Percentiles rank a stretch among this genome's conserved stretches.
Conservation (phyloP, 2,329 filamentous ascomycete genomes). For the Diaporthe sp. region DNA sequence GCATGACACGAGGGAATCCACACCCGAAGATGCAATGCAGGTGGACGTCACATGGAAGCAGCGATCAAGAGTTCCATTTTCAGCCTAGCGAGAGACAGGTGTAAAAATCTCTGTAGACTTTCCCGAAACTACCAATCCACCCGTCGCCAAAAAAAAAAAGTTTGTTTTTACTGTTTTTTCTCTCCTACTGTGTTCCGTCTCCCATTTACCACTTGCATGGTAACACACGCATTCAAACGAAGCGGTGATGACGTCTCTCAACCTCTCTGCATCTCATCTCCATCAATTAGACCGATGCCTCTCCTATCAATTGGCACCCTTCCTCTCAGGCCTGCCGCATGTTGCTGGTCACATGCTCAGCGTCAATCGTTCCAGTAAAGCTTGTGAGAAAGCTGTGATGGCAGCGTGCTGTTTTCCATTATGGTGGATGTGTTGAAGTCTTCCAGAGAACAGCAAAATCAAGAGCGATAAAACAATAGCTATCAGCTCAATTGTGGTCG, state of each 20-base stretch:
- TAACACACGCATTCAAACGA: conserved; percentile 24
- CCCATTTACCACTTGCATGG: conserved; percentile 27
- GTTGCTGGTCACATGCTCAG: neutral
- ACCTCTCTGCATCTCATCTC: neutral
- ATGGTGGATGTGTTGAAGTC: conserved; percentile 32
- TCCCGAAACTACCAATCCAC: conserved; percentile 32
- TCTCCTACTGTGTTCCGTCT: neutral
- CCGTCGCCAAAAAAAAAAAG: conserved; percentile 18
- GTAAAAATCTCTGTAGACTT: conserved; percentile 27
- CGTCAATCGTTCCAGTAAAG: neutral
- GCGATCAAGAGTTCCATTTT: conserved; percentile 36
- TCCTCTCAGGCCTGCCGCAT: neutral
- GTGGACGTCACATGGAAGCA: conserved; percentile 38
- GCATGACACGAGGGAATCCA: conserved; percentile 32
- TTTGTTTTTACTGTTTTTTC: conserved; percentile 18
- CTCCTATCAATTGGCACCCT: neutral
- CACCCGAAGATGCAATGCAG: conserved; percentile 12
- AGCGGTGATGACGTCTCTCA: conserved; percentile 11
- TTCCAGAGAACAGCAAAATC: conserved; percentile 23
- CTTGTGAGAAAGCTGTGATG: conserved; percentile 16
- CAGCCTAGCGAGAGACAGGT: conserved; percentile 33
- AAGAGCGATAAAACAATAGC: neutral
- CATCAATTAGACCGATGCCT: neutral
- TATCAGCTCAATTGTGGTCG: conserved; percentile 11
- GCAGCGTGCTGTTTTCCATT: neutral